These are phyloP conservation scores for Fusarium mundagurra DNA, from an alignment of 2,329 filamentous ascomycete species.

Conservation along the genomic window DNA sequence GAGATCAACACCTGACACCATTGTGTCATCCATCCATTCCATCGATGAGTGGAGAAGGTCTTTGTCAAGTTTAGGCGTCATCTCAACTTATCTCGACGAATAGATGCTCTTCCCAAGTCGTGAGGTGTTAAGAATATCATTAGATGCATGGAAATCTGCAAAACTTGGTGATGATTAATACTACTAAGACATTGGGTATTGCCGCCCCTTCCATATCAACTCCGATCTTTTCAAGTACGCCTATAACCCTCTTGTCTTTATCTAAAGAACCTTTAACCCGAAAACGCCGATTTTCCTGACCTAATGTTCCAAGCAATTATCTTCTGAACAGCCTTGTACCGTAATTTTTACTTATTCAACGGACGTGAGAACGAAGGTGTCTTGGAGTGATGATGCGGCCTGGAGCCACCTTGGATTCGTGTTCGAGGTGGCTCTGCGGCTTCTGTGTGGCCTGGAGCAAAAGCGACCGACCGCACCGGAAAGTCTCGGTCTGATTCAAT, in stretches of 20 bases:
- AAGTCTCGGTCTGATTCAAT: conserved; percentile 13
- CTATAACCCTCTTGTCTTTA: not conserved
- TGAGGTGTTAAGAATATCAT: not conserved
- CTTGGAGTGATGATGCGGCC: conserved; percentile 8
- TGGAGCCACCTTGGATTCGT: conserved; percentile 39
- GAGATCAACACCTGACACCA: not conserved
- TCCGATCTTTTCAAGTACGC: not conserved
- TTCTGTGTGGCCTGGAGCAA: conserved; percentile 18
- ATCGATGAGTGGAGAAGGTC: not conserved
- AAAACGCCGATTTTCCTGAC: not conserved
- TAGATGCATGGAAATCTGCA: not conserved
- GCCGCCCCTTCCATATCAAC: not conserved
- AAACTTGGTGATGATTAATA: not conserved
- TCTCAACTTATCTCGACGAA: not conserved
- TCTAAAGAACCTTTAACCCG: not conserved
- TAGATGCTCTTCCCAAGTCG: not conserved
- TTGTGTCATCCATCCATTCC: not conserved
- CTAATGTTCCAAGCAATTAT: not conserved
- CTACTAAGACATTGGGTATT: conserved; percentile 14
- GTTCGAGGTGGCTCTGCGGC: conserved; percentile 34
- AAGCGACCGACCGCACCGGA: conserved; percentile 18
- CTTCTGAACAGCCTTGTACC: not conserved
- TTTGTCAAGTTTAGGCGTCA: not conserved
- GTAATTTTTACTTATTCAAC: not conserved
- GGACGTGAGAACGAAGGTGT: conserved; percentile 15